Base-by-base conservation (phyloP, 148 eudicot genomes). In the Camellia sinensis region DNA sequence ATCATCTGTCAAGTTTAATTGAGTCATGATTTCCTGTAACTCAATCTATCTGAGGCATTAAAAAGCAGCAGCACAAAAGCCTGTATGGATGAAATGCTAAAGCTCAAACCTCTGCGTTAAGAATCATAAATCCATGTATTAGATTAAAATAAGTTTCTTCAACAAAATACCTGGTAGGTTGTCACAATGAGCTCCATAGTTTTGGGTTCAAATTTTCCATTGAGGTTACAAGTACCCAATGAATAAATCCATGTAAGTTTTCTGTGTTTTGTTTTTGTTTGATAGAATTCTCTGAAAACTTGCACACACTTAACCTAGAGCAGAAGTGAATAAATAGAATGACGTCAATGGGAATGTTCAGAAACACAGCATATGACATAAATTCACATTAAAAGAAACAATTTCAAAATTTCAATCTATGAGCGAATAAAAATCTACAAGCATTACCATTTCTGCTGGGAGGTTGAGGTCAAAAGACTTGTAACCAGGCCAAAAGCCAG, bases 401-500 rank as follows among this genome's bases (percentile, higher is more conserved):
- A 46, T 29, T n/a, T 22, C 48, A 1, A 0, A 73, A 43, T 8
- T 40, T 22, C 41, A 12, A 52, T 14, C 9, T 18, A 44, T 17
- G 8, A 2, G 29, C 5, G 1, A 44, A 67, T 17, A 62, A 77
- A 79, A 13, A 46, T 46, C 50, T 6, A 67, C 11, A 41, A 15
- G 50, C 11, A n/a, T n/a, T 89, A 91, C 98, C 97, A 94, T 94
- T 82, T 94, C 97, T 57, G 85, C 89, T 45, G 97, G 94, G 73
- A 94, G 98, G 80, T 89, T 94, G 66, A 92, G 89, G 87, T 89
- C 97, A 67, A 89, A 91, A 61, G 97, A 89, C 82, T 94, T 94
- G 86, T 94, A 94, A 85, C 91, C 92, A 17, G 98, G 97, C 98
- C 98, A 94, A 75, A 92, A 94, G 10, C 96, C 96, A 81, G 96